A percentile compares a stretch with the other conserved stretches of the same genome.
phyloP scores from a whole-genome alignment of 179 eudicot species.

The Silene coronaria region DNA sequence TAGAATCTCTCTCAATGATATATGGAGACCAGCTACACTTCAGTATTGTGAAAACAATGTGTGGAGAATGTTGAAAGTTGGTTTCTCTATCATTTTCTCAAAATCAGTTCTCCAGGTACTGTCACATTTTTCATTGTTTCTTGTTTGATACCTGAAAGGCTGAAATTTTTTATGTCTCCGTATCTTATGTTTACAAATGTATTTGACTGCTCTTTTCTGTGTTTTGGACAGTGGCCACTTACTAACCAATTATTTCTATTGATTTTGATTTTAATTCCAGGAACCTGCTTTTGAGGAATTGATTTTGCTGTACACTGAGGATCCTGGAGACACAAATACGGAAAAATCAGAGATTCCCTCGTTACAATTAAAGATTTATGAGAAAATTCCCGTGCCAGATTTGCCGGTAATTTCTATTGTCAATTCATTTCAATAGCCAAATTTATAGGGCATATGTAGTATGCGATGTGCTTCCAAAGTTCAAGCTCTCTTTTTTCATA shows the following conservation, averaged over 20 bases:
- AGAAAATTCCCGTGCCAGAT: conserved; percentile 88
- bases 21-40: conserved; percentile 87
- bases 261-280: conserved; percentile 36
- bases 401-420: conserved; percentile 49
- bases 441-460: neutral
- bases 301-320: conserved; percentile 70
- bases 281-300: conserved; percentile 93
- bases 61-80: conserved; percentile 69
- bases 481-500: neutral
- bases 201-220: neutral
- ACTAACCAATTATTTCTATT: conserved; percentile 7
- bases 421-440: neutral
- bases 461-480: neutral
- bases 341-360: conserved; percentile 49
- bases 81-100: conserved; percentile 68
- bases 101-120: conserved; percentile 77
- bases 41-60: conserved; percentile 60
- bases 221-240: neutral
- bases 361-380: conserved; percentile 81
- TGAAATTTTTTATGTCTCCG: neutral
- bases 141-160: neutral
- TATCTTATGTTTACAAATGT: neutral
- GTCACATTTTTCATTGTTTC: conserved; percentile 1
- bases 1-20: conserved; percentile 79
- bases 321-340: conserved; percentile 32